These are phyloP conservation scores for Chlorella sp. DNA, from an alignment of 139 green algal species.

Conservation along the genomic window DNA sequence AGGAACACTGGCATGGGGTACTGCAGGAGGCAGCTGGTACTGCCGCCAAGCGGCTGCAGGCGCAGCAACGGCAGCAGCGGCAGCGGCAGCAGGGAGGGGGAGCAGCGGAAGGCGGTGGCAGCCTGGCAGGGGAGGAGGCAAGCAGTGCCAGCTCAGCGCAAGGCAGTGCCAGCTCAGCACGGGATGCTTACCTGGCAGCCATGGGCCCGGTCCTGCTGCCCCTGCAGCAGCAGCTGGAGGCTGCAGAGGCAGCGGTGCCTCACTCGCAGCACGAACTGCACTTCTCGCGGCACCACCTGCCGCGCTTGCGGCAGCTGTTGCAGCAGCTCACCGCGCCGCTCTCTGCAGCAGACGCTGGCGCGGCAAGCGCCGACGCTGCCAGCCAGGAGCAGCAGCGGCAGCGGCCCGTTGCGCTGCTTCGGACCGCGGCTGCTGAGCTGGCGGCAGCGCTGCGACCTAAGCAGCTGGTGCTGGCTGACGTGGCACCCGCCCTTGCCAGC, in stretches of 20 bases:
- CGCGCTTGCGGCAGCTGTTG: slow-evolving; percentile 31
- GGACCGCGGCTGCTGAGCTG: slow-evolving; percentile 12
- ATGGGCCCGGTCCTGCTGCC: slow-evolving; percentile 26
- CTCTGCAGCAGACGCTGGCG: background rate
- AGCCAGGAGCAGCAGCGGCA: slow-evolving; percentile 20
- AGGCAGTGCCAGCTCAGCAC: slow-evolving; percentile 18
- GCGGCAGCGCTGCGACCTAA: slow-evolving; percentile 3
- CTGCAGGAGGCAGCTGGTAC: slow-evolving; percentile 40
- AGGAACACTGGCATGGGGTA: slow-evolving; percentile 72
- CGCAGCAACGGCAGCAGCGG: slow-evolving; percentile 59
- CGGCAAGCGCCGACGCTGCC: background rate
- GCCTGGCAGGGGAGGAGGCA: background rate
- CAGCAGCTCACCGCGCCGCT: background rate
- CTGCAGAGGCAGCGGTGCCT: slow-evolving; percentile 11
- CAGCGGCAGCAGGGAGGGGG: background rate
- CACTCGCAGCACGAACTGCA: slow-evolving; percentile 45
- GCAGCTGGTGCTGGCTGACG: slow-evolving; percentile 35
- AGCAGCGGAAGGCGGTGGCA: background rate
- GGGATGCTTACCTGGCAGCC: slow-evolving; percentile 19
- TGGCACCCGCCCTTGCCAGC: slow-evolving; percentile 57
- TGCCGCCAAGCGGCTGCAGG: slow-evolving; percentile 23
- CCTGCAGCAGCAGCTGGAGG: slow-evolving; percentile 62
- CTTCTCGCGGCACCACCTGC: slow-evolving; percentile 51
- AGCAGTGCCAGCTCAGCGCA: background rate
- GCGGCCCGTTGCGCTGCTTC: background rate